Evolutionary conservation across 306 rosid species (phyloP).

Genomic region (Geum urbanum): DNA sequence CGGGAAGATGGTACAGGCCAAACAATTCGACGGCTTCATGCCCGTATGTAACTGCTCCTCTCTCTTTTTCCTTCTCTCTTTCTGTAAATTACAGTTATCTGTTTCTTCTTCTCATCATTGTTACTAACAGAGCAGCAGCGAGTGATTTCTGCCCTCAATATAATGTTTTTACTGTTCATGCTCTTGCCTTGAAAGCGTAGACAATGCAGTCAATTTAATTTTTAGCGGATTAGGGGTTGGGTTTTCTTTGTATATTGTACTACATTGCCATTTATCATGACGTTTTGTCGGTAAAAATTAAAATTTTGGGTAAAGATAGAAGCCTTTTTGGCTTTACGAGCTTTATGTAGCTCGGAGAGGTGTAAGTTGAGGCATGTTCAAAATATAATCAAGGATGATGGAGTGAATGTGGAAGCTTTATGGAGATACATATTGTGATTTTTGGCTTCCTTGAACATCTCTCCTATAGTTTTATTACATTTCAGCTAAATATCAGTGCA

Average conservation of each 20-base stretch:
- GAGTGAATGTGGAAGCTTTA: not conserved
- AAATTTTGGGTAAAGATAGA: not conserved
- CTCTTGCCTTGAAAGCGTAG: not conserved
- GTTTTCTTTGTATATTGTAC: not conserved
- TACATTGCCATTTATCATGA: not conserved
- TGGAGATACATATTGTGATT: not conserved
- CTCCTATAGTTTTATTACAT: not conserved
- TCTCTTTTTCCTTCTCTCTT: not conserved
- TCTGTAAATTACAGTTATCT: too few relatives aligned
- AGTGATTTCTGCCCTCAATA: not conserved
- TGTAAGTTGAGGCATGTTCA: not conserved
- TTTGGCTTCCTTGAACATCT: not conserved
- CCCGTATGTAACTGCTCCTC: slow-evolving; percentile 42
- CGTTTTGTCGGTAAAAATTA: not conserved
- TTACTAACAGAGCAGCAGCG: not conserved
- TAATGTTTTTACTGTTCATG: not conserved
- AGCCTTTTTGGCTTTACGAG: too few relatives aligned
- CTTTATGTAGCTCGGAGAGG: not conserved
- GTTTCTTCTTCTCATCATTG: not conserved
- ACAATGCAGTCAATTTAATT: not conserved
- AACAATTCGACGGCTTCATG: slow-evolving; percentile 92
- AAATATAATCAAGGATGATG: not conserved
- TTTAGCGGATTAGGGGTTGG: not conserved
- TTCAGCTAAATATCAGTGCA: not conserved
- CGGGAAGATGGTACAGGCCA: slow-evolving; percentile 91